These are phyloP conservation scores for Purpureocillium takamizusanense DNA, from an alignment of 2,329 filamentous ascomycete genomes.

Conservation along the genomic window DNA sequence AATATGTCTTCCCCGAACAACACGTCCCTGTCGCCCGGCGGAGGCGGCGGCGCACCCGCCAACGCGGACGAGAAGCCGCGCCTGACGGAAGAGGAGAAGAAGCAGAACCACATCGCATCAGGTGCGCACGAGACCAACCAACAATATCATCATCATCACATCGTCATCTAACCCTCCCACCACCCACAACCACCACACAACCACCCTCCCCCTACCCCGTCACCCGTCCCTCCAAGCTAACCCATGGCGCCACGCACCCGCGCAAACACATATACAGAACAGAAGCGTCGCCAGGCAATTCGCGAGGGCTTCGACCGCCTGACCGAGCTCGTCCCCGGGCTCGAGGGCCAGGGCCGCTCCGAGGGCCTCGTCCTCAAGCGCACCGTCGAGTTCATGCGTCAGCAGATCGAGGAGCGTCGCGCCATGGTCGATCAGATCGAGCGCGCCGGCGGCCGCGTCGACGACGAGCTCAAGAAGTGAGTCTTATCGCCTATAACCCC, in stretches of 20 bases:
- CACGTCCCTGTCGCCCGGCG: constrained; percentile 7
- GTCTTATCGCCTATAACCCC: constrained; percentile 2
- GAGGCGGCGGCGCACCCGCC: neutral
- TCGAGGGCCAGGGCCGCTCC: constrained; percentile 75
- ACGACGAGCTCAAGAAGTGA: constrained; percentile 34
- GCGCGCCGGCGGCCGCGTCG: constrained; percentile 46
- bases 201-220: neutral
- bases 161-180: too few relatives aligned
- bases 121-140: constrained; percentile 23
- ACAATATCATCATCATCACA: too few relatives aligned
- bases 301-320: constrained; percentile 76
- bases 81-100: constrained; percentile 45
- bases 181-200: too few relatives aligned
- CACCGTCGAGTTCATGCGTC: constrained; percentile 56
- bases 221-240: too few relatives aligned
- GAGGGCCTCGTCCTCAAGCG: constrained; percentile 74
- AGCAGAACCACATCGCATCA: constrained; percentile 46
- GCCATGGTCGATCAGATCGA: constrained; percentile 50
- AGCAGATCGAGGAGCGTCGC: constrained; percentile 50
- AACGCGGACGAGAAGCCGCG: constrained; percentile 32
- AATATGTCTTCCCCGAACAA: constrained; percentile 10
- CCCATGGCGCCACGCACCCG: too few relatives aligned
- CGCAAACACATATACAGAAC: too few relatives aligned
- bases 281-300: constrained; percentile 52
- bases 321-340: constrained; percentile 69